Conservation (phyloP, 2,329 filamentous ascomycete genomes). For the Monosporascus sp. region DNA sequence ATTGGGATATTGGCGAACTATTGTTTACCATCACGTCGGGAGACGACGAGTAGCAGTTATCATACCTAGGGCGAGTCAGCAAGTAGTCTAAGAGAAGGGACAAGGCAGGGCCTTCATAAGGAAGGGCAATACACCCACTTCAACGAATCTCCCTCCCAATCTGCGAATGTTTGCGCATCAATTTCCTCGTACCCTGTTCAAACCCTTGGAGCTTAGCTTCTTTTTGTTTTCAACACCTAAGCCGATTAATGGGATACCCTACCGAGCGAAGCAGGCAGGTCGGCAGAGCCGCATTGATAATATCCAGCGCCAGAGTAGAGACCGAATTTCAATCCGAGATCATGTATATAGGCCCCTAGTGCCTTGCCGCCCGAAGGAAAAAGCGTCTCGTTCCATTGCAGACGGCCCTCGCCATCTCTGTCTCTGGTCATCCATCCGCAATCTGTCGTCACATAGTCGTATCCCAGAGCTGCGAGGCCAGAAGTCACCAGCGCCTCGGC, state of each 20-base stretch:
- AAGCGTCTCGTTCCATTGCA: conserved; percentile 43
- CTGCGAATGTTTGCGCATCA: conserved; percentile 34
- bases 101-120: not conserved
- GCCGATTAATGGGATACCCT: conserved; percentile 1
- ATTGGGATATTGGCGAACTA: conserved; percentile 31
- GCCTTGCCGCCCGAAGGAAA: conserved; percentile 45
- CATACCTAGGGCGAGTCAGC: conserved; percentile 29
- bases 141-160: conserved; percentile 42
- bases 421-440: conserved; percentile 48
- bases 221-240: not conserved
- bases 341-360: conserved; percentile 44
- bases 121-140: conserved; percentile 35
- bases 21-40: conserved; percentile 37
- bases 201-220: not conserved
- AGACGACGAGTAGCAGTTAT: conserved; percentile 43
- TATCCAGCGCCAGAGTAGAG: conserved; percentile 48
- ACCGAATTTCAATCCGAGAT: conserved; percentile 43
- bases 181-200: conserved; percentile 33
- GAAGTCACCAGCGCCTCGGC: conserved; percentile 47
- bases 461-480: conserved; percentile 46
- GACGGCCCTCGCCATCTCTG: conserved; percentile 35
- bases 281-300: conserved; percentile 36
- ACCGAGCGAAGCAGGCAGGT: conserved; percentile 40
- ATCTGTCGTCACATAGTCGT: conserved; percentile 50
- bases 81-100: not conserved